Evolutionary conservation across 2,329 filamentous ascomycete genomes (phyloP).

Genomic region (Ampelomyces quisqualis): DNA sequence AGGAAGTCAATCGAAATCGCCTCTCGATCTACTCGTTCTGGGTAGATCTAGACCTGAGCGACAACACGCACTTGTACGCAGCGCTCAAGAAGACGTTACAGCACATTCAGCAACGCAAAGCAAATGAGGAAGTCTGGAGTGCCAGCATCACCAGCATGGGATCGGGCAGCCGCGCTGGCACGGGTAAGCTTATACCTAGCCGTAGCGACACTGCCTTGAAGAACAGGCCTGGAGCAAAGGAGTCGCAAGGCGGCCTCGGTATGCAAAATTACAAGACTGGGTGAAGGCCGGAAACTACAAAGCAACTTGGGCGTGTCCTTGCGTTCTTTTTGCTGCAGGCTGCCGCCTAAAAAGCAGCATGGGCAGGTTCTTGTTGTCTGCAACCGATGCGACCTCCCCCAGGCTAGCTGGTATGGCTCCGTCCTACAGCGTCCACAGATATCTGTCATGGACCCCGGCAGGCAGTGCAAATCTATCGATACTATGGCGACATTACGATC

Average conservation of each 20-base stretch:
- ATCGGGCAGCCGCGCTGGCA: conserved; percentile 4
- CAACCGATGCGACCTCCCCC: no score
- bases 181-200: conserved; percentile 4
- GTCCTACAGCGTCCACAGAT: no score
- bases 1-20: conserved; percentile 31
- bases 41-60: conserved; percentile 41
- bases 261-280: conserved; percentile 1
- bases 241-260: not conserved
- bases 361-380: no score
- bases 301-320: no score
- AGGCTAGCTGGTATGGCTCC: no score
- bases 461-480: no score
- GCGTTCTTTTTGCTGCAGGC: no score
- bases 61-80: conserved; percentile 39
- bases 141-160: conserved; percentile 10
- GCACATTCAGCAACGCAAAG: conserved; percentile 36
- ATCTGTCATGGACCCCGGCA: no score
- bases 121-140: conserved; percentile 30
- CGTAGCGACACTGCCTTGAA: conserved; percentile 2
- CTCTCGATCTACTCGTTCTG: conserved; percentile 41
- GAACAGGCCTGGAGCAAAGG: conserved; percentile 4
- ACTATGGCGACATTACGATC: no score
- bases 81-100: conserved; percentile 39
- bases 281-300: no score
- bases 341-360: no score